Evolutionary conservation across 768 basidiomycete species (phyloP).

Genomic region (Termitomyces sp.): DNA sequence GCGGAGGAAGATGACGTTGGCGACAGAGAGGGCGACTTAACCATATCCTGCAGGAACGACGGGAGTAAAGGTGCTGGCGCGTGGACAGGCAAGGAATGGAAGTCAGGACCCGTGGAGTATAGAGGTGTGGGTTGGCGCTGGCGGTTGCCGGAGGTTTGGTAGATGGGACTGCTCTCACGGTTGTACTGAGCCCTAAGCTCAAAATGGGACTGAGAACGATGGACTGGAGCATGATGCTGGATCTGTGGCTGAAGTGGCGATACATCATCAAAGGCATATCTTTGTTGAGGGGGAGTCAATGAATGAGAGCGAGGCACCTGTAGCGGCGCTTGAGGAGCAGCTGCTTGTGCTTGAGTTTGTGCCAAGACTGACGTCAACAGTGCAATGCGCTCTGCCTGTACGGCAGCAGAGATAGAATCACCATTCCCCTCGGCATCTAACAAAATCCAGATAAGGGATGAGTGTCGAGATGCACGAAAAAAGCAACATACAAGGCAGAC

Average conservation of each 20-base stretch:
- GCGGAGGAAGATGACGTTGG: conserved; percentile 65
- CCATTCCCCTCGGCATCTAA: conserved; percentile 86
- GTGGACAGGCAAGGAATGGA: conserved; percentile 29
- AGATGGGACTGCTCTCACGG: conserved; percentile 41
- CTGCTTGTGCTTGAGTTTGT: conserved; percentile 40
- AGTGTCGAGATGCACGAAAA: conserved; percentile 10
- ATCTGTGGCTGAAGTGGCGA: conserved; percentile 26
- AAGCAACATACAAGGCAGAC: conserved; percentile 67
- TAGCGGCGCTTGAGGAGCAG: conserved; percentile 15
- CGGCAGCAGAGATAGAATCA: conserved; percentile 81
- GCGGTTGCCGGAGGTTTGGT: conserved; percentile 57
- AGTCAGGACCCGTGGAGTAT: conserved; percentile 36
- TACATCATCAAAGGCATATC: conserved; percentile 36
- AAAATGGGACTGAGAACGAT: conserved; percentile 53
- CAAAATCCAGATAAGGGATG: not conserved
- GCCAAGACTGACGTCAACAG: conserved; percentile 73
- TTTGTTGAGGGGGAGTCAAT: conserved; percentile 44
- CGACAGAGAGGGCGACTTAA: conserved; percentile 65
- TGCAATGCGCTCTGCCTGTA: conserved; percentile 82
- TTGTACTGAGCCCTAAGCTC: conserved; percentile 46
- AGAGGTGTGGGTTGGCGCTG: conserved; percentile 40
- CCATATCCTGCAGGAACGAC: conserved; percentile 74
- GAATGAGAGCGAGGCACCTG: conserved; percentile 41
- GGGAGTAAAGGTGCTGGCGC: conserved; percentile 62
- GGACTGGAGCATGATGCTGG: conserved; percentile 34